phyloP scores from a whole-genome alignment of 2,329 filamentous ascomycete species.

The Penicillium janthinellum region DNA sequence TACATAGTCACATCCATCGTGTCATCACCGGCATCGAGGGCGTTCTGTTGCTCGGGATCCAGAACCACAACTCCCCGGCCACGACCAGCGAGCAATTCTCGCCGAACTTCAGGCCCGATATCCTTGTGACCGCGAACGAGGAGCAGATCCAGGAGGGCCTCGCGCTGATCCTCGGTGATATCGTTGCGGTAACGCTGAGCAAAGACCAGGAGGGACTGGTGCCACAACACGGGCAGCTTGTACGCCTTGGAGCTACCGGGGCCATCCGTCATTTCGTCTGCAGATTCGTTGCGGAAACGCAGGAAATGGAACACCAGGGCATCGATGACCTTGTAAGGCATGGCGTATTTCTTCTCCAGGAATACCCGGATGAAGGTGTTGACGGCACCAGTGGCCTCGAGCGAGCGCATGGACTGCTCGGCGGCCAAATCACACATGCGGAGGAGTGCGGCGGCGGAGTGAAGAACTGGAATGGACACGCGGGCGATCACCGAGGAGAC shows the following conservation, averaged over 20 bases:
- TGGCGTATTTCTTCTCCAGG: conserved; percentile 93
- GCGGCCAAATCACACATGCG: conserved; percentile 92
- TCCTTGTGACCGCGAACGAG: conserved; percentile 80
- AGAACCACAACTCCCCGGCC: conserved; percentile 71
- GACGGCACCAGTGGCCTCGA: conserved; percentile 86
- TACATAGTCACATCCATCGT: conserved; percentile 74
- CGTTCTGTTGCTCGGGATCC: conserved; percentile 56
- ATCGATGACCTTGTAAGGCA: conserved; percentile 93
- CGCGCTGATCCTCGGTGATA: conserved; percentile 91
- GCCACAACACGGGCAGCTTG: conserved; percentile 91
- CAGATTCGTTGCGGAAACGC: conserved; percentile 71
- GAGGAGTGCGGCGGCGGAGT: conserved; percentile 89
- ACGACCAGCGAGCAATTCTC: conserved; percentile 84
- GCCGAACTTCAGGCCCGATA: conserved; percentile 87
- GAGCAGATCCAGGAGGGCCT: conserved; percentile 84
- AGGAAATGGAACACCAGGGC: conserved; percentile 95
- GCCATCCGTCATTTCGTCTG: conserved; percentile 56
- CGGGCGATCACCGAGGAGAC: conserved; percentile 82
- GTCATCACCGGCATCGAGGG: conserved; percentile 74
- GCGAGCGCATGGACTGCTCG: conserved; percentile 73
- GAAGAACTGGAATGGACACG: conserved; percentile 84
- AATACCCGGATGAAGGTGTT: conserved; percentile 94
- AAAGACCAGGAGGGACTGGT: conserved; percentile 89
- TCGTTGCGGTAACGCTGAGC: conserved; percentile 94
- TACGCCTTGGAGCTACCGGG: conserved; percentile 54